Evolutionary conservation across 176 grass and related monocot species (phyloP).

Genomic region (Hordeum marinum): DNA sequence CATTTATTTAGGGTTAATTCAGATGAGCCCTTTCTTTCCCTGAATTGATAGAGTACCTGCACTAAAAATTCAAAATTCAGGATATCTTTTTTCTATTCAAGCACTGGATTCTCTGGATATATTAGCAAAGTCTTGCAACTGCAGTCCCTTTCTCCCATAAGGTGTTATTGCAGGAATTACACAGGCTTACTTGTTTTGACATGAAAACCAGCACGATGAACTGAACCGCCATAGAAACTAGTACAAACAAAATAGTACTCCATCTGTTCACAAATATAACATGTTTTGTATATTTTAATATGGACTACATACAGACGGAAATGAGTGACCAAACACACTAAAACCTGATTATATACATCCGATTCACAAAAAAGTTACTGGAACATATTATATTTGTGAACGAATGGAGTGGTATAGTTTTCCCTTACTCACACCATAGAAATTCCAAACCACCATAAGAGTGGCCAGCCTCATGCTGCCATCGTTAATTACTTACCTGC

Average conservation of each 20-base stretch:
- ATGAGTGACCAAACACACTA: no score
- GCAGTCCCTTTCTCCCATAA: background rate
- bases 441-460: background rate
- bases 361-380: no score
- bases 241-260: background rate
- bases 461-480: background rate
- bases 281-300: no score
- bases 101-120: background rate
- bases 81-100: background rate
- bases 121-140: background rate
- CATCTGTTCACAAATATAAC: no score
- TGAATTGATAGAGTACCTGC: background rate
- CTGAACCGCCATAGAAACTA: background rate
- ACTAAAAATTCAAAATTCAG: background rate
- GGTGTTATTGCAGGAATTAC: background rate
- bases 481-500: background rate
- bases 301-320: no score
- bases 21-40: background rate
- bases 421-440: background rate
- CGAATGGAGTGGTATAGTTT: background rate
- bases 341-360: no score
- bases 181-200: background rate
- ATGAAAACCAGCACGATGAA: background rate
- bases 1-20: background rate
- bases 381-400: no score